These are phyloP conservation scores for Chloranthus sessilifolius DNA, from an alignment of 164 flowering plant species.

Conservation along the genomic window DNA sequence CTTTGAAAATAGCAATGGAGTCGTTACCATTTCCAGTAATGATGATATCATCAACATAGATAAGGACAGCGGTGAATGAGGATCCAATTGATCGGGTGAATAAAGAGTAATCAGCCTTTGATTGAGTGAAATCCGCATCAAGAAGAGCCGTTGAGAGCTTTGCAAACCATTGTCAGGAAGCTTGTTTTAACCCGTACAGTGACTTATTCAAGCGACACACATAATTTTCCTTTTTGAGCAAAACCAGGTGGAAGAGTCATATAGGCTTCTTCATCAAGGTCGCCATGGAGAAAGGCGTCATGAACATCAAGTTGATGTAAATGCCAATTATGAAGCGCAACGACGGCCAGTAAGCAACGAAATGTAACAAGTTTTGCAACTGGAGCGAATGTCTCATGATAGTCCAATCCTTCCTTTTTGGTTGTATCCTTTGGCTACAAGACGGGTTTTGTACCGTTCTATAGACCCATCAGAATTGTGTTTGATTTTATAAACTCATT, in stretches of 20 bases:
- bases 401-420: too few species aligned
- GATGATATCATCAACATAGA: background rate
- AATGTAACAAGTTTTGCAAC: too few species aligned
- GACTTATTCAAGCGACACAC: background rate
- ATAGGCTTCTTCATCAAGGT: too few species aligned
- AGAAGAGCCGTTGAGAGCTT: background rate
- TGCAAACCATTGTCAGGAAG: background rate
- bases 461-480: too few species aligned
- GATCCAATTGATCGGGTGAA: background rate
- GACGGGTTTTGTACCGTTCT: too few species aligned
- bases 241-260: too few species aligned
- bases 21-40: background rate
- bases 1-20: background rate
- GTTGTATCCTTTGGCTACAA: too few species aligned
- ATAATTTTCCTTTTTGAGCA: background rate
- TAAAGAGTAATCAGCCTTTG: background rate
- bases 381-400: too few species aligned
- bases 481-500: too few species aligned
- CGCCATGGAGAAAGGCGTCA: too few species aligned
- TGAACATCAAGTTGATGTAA: constrained; percentile 1
- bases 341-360: background rate
- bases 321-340: background rate
- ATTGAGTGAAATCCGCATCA: background rate
- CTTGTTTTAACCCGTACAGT: background rate
- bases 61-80: background rate